These are phyloP conservation scores for Monosporozyma aerobia DNA, from an alignment of 805 yeast species.

Conservation along the genomic window DNA sequence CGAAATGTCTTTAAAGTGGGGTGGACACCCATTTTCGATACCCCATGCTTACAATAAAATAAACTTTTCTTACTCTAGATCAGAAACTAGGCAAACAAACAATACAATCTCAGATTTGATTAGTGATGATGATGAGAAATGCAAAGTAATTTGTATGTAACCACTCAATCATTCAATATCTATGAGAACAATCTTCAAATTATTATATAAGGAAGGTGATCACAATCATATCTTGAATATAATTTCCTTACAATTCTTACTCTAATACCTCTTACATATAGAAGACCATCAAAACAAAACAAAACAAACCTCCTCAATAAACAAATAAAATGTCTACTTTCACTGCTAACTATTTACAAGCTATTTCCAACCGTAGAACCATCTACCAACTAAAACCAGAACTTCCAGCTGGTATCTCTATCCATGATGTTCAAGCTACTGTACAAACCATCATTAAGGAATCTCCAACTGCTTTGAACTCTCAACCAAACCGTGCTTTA, in stretches of 20 bases:
- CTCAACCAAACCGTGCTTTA: conserved; percentile 42
- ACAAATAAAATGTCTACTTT: conserved; percentile 10
- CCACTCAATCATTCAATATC: not conserved
- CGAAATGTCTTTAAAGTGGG: too few relatives aligned
- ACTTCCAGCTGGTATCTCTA: conserved; percentile 34
- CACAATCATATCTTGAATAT: not conserved
- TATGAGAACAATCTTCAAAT: not conserved
- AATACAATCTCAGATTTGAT: not conserved
- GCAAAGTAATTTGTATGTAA: not conserved
- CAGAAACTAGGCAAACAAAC: not conserved
- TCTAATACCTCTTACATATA: not conserved
- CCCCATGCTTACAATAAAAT: not conserved
- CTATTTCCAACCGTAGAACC: conserved; percentile 38
- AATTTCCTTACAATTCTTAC: not conserved
- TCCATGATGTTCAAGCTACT: conserved; percentile 33
- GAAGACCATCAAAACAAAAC: not conserved
- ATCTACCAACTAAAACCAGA: conserved; percentile 38
- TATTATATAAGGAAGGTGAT: not conserved
- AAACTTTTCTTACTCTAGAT: not conserved
- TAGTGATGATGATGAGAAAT: not conserved
- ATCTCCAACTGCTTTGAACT: conserved; percentile 45
- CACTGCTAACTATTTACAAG: conserved; percentile 21
- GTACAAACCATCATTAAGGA: conserved; percentile 39
- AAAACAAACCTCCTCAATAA: not conserved
- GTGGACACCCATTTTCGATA: not conserved